A percentile compares a stretch with the other conserved stretches of the same genome.
These are phyloP conservation scores for Mycosphaerelloides madeirae DNA, from an alignment of 2,329 filamentous ascomycete genomes.

Conservation along the genomic window DNA sequence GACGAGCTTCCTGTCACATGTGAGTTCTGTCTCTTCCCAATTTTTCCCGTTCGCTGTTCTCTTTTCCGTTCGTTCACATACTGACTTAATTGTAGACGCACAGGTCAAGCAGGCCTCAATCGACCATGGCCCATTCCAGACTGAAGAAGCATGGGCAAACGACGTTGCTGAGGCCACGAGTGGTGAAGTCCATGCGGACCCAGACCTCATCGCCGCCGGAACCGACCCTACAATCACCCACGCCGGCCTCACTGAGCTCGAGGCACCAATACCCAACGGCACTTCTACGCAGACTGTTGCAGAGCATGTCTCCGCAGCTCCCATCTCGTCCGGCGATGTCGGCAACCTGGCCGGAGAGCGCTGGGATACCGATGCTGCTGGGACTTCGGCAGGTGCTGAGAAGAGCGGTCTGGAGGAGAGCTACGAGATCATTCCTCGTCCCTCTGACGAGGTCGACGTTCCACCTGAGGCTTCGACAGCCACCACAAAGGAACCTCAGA, in stretches of 20 bases:
- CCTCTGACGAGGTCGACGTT: conserved; percentile 69
- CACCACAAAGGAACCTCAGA: conserved; percentile 37
- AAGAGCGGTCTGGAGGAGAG: conserved; percentile 55
- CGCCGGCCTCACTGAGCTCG: conserved; percentile 64
- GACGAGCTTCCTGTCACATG: conserved; percentile 66
- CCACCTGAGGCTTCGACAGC: conserved; percentile 55
- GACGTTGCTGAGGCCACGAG: conserved; percentile 44
- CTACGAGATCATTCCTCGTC: conserved; percentile 72
- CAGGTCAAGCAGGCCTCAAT: conserved; percentile 39
- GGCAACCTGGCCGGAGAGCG: conserved; percentile 57
- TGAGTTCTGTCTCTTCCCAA: conserved; percentile 42
- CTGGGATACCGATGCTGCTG: conserved; percentile 55
- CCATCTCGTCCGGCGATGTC: conserved; percentile 37
- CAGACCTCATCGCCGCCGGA: conserved; percentile 12
- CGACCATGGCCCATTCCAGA: conserved; percentile 51
- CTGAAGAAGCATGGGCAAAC: conserved; percentile 48
- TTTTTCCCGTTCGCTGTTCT: not conserved
- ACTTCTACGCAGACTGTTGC: conserved; percentile 26
- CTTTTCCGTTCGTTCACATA: not conserved
- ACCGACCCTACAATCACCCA: conserved; percentile 63
- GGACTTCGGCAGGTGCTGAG: conserved; percentile 42
- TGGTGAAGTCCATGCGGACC: conserved; percentile 9
- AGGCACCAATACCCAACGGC: conserved; percentile 38
- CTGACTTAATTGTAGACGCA: conserved; percentile 26
- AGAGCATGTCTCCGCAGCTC: conserved; percentile 30